Base-by-base conservation (phyloP, 78 protist genomes). In the Chrysochromulina parva region DNA sequence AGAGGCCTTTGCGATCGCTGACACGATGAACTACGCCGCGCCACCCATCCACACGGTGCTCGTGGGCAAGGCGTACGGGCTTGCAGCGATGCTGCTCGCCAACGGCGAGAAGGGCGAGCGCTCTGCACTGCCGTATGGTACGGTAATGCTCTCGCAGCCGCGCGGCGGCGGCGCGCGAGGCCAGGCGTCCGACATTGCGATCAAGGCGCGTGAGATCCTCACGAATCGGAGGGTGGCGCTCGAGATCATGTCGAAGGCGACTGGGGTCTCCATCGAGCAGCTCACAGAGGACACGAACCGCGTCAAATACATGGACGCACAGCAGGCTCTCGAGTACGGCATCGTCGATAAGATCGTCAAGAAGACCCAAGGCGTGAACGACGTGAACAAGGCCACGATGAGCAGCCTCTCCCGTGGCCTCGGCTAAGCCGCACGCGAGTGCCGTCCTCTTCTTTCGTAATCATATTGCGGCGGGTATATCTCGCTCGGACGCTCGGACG, bases 21-120 rank as follows among this genome's bases (percentile, higher is more conserved):
- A 82, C 52, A 82, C 88, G 86, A 82, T 82, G 88, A 28, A 28
- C 88, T 82, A 82, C 88, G 53, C 57, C 7, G 14, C 11, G 13
- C n/a, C 69, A 1, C 53, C 55, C 22, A 57, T 82, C 53, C 14
- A 55, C 28, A 82, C 88, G n/a, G 28, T 82, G 53, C 57, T 52
- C 69, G 24, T 82, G 48, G 88, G 88, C n/a, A 22, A n/a, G 54
- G 88, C 88, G 14, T 57, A n/a, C 88, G 88, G 88, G 53, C n/a
- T 20, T 9, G 88, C 88, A 13, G 88, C 88, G 28, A 55, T 82
- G 54, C 48, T 82, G n/a, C 67, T 82, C 24, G 88, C 88, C 26
- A 55, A 53, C 67, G 88, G 88, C 24, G 52, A n/a, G 24, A 82
- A 57, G 67, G 88, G 88, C 71, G 13, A 57, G 54, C 88, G 88